Conservation (phyloP, 1,284 basidiomycete genomes). For the Gymnopus androsaceus region DNA sequence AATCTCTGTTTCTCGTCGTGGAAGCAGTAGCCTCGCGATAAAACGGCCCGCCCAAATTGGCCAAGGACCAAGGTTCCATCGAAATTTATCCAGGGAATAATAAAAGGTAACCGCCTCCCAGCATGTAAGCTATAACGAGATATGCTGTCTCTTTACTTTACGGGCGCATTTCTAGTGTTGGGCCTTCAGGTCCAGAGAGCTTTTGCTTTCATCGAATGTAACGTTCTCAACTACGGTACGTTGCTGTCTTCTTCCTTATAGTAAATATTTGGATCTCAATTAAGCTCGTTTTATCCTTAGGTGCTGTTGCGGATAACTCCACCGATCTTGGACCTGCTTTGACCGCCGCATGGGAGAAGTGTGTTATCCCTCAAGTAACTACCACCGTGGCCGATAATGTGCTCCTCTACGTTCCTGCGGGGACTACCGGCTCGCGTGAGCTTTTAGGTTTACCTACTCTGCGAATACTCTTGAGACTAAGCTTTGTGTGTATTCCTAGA, state of each 20-base stretch:
- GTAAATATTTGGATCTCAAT: background rate
- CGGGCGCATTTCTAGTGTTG: background rate
- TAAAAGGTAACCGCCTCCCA: background rate
- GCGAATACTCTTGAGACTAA: background rate
- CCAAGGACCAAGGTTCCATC: too few relatives aligned
- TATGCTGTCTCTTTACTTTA: background rate
- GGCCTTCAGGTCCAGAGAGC: slow-evolving; percentile 4
- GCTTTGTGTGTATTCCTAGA: background rate
- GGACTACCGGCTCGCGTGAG: slow-evolving; percentile 20
- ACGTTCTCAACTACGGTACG: slow-evolving; percentile 23
- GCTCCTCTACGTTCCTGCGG: slow-evolving; percentile 22
- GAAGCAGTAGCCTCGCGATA: too few relatives aligned
- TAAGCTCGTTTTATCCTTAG: background rate
- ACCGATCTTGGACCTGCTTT: slow-evolving; percentile 27
- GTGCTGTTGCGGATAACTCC: slow-evolving; percentile 26
- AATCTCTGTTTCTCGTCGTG: too few relatives aligned
- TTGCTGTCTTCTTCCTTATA: background rate
- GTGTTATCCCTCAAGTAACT: slow-evolving; percentile 19
- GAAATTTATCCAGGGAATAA: slow-evolving; percentile 3
- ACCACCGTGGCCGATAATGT: slow-evolving; percentile 19
- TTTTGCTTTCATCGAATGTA: slow-evolving; percentile 23
- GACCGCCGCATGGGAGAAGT: slow-evolving; percentile 19
- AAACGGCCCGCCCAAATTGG: too few relatives aligned
- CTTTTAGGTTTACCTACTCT: background rate
- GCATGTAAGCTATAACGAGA: background rate